Evolutionary conservation across 2,329 filamentous ascomycete genomes (phyloP).

Genomic region (Colletotrichum kahawae): DNA sequence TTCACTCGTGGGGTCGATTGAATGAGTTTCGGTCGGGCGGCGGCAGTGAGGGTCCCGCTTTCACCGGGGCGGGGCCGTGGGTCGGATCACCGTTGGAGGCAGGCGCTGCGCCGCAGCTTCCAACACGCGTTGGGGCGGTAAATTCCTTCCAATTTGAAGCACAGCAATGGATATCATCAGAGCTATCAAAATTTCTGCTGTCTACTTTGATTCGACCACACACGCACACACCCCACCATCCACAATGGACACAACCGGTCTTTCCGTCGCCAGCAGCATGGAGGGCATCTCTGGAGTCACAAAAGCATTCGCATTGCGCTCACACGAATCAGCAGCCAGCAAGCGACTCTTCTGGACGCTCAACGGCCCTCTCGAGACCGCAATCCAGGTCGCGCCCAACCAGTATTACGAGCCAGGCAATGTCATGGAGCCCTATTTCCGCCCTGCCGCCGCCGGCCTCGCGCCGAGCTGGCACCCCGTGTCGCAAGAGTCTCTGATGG

Average conservation of each 20-base stretch:
- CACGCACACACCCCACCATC: neutral
- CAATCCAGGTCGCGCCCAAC: constrained; percentile 11
- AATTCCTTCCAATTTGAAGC: too few relatives aligned
- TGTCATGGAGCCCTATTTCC: constrained; percentile 13
- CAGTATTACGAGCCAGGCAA: constrained; percentile 4
- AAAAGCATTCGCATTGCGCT: neutral
- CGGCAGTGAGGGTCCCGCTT: too few relatives aligned
- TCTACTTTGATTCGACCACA: too few relatives aligned
- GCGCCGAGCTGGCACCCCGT: constrained; percentile 14
- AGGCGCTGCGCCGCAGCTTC: too few relatives aligned
- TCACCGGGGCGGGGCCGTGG: too few relatives aligned
- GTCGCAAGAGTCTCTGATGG: constrained; percentile 18
- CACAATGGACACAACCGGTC: neutral
- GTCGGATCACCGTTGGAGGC: too few relatives aligned
- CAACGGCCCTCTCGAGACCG: constrained; percentile 7
- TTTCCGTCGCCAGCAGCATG: neutral
- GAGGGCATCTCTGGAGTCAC: neutral
- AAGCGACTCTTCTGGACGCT: neutral
- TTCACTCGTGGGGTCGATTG: too few relatives aligned
- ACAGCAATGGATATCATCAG: too few relatives aligned
- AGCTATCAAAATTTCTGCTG: too few relatives aligned
- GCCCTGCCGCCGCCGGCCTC: neutral
- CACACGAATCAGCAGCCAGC: neutral
- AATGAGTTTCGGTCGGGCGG: too few relatives aligned
- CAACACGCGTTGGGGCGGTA: too few relatives aligned